Base-by-base conservation (phyloP, 306 rosid genomes). In the Quillaja saponaria region DNA sequence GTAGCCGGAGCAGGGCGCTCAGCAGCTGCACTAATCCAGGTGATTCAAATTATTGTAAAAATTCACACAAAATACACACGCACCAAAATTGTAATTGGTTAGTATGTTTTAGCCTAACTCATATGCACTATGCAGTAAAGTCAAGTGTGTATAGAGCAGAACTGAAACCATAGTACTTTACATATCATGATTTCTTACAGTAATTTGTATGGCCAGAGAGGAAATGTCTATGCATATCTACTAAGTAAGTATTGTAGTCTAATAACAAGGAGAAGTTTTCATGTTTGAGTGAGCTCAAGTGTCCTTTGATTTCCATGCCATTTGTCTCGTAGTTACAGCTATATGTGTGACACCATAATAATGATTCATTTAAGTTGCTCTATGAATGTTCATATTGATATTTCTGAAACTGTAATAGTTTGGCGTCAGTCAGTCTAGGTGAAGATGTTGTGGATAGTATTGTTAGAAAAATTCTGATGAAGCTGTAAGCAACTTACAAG, bases 1-100 rank as follows among this genome's bases (percentile, higher is more conserved):
- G 83, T 74, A 28, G 98, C 96, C 3, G 95, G 96, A 7, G 96
- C 96, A 1, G 86, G 92, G 14, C 90, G 96, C 19, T 88, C 96
- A 0, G 92, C 96, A 10, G 96, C 96, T 53, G 54, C 84, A 7
- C 59, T 79, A 56, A 82, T 82, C 69, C 87, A 81, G 86, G 86
- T 67, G 39, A n/a, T n/a, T n/a, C n/a, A n/a, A n/a, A n/a, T 60
- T 49, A 33, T 7, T 13, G 31, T 63, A 10, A 4, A 7, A 58
- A 34, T 2, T 25, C 34, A 8, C 51, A 35, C 28, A 39, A 17
- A 17, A 46, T 15, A 9, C 14, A 18, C 34, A 25, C 19, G 8
- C 16, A 10, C 19, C 1, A 18, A 2, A 0, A 0, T 37, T 55
- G 19, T 34, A 16, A 41, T 49, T 8, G 15, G 57, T 57, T 47